Conservation (phyloP, 306 rosid genomes). For the Quercus gilva region DNA sequence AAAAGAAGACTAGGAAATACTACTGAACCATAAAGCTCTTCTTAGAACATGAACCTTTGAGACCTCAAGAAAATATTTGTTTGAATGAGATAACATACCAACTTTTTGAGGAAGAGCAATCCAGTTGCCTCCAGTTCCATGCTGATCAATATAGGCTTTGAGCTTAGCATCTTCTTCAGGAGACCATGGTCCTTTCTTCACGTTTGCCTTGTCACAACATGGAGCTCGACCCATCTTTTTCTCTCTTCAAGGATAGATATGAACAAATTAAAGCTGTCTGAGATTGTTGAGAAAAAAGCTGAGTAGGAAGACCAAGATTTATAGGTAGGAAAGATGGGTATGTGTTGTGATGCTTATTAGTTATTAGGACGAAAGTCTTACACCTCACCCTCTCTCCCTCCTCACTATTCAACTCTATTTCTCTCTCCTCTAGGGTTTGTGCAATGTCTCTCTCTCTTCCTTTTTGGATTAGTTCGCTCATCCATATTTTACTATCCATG, state of each 20-base stretch:
- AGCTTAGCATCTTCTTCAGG: conserved; percentile 91
- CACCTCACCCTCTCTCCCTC: conserved; percentile 40
- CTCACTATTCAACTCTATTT: conserved; percentile 34
- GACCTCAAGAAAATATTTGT: background rate
- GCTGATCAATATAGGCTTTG: conserved; percentile 72
- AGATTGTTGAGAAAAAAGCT: conserved; percentile 47
- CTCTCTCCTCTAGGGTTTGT: conserved; percentile 47
- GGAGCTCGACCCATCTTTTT: conserved; percentile 93
- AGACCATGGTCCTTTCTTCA: conserved; percentile 99
- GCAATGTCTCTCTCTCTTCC: conserved; percentile 38
- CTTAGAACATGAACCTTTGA: background rate
- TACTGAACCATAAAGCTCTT: too few species aligned
- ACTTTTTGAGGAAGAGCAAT: conserved; percentile 99
- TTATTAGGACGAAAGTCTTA: conserved; percentile 55
- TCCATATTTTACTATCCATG: conserved; percentile 51
- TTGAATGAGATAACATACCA: conserved; percentile 38
- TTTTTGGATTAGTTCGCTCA: conserved; percentile 80
- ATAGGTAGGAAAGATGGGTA: conserved; percentile 58
- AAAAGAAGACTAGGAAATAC: too few species aligned
- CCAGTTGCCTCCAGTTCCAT: conserved; percentile 98
- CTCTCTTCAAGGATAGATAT: conserved; percentile 10
- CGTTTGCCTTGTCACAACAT: conserved; percentile 94
- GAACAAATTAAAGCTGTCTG: conserved; percentile 20
- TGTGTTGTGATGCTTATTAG: conserved; percentile 57
- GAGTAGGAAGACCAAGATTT: conserved; percentile 54